A percentile compares a stretch with the other conserved stretches of the same genome.
Evolutionary conservation across 257 asterid genomes (phyloP).

Genomic region (Craterostigma plantagineum): DNA sequence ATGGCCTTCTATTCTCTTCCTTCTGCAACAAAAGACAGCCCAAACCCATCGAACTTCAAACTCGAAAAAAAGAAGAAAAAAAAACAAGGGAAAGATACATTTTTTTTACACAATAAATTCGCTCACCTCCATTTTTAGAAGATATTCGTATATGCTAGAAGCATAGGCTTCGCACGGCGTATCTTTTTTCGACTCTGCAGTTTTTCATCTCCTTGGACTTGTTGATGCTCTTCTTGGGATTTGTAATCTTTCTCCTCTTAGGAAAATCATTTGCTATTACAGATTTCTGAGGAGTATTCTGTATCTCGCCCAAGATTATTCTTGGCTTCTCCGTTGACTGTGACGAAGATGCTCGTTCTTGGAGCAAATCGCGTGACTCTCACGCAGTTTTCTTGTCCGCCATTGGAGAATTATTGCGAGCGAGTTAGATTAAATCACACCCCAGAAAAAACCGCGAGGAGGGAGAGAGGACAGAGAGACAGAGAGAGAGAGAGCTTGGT

Average conservation of each 20-base stretch:
- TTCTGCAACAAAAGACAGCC: conserved; percentile 13
- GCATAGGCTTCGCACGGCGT: conserved; percentile 50
- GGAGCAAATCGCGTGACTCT: conserved; percentile 70
- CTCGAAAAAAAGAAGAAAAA: background rate
- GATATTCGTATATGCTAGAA: conserved; percentile 71
- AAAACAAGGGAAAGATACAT: conserved; percentile 1
- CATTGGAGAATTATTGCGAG: conserved; percentile 17
- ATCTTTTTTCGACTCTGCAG: conserved; percentile 7
- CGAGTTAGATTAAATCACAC: too few species aligned
- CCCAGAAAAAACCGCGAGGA: too few species aligned
- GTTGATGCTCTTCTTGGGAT: conserved; percentile 13
- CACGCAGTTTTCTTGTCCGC: conserved; percentile 40
- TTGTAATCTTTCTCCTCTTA: conserved; percentile 8
- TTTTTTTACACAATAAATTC: too few species aligned
- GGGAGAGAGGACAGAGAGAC: too few species aligned
- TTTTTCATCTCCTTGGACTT: conserved; percentile 17
- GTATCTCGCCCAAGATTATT: conserved; percentile 71
- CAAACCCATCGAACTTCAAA: background rate
- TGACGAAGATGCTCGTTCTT: conserved; percentile 56
- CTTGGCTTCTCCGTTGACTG: conserved; percentile 32
- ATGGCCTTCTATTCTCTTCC: conserved; percentile 60
- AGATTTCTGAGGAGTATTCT: too few species aligned
- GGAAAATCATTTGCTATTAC: background rate
- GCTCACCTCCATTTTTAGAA: conserved; percentile 77
- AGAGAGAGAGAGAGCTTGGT: too few species aligned